Percentiles rank a stretch among this genome's conserved stretches.
These are phyloP conservation scores for Mediolabrus comicus DNA, from an alignment of 108 stramenopile genomes.

Conservation along the genomic window DNA sequence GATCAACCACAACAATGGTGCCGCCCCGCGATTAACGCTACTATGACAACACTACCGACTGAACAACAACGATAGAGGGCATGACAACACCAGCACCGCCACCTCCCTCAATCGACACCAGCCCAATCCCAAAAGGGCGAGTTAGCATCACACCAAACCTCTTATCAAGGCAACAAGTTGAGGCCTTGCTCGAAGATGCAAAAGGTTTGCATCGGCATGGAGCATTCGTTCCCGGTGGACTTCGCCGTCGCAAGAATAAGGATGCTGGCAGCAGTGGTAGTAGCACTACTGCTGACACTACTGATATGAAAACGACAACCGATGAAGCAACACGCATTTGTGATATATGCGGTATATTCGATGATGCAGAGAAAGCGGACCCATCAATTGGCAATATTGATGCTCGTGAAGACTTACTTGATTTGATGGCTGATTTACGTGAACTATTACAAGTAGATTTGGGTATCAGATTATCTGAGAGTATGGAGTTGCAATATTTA, in stretches of 20 bases:
- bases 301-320: conserved; percentile 14
- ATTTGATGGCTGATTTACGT: conserved; percentile 10
- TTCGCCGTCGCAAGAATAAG: background rate
- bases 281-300: background rate
- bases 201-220: background rate
- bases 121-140: conserved; percentile 3
- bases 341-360: conserved; percentile 20
- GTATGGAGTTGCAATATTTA: conserved; percentile 23
- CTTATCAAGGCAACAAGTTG: background rate
- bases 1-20: too few relatives aligned
- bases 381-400: background rate
- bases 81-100: background rate
- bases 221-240: conserved; percentile 6
- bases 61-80: too few relatives aligned
- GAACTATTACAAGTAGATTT: conserved; percentile 1
- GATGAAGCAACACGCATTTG: conserved; percentile 10
- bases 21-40: too few relatives aligned
- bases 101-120: conserved; percentile 6
- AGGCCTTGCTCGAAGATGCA: conserved; percentile 8
- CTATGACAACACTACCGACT: too few relatives aligned
- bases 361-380: conserved; percentile 11
- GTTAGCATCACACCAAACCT: conserved; percentile 17
- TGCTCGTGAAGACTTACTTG: conserved; percentile 13
- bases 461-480: conserved; percentile 2
- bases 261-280: background rate